These are phyloP conservation scores for Entoloma clypeatum DNA, from an alignment of 1,284 basidiomycete species.

Conservation along the genomic window DNA sequence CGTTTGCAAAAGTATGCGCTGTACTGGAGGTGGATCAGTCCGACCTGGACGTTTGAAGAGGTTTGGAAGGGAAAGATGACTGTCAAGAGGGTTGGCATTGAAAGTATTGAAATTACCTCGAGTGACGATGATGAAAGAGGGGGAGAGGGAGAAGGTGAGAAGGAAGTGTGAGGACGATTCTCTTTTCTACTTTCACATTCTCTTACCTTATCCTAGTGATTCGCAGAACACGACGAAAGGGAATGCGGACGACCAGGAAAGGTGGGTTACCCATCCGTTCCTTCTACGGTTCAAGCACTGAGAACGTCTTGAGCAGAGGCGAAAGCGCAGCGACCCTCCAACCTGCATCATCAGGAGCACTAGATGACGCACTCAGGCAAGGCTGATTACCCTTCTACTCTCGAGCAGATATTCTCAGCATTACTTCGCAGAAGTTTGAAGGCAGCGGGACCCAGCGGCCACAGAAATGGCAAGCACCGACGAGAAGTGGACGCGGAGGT, in stretches of 20 bases:
- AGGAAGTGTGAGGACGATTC: conserved; percentile 2
- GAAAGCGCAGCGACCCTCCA: too few species aligned
- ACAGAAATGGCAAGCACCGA: conserved; percentile 8
- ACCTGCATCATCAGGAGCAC: too few species aligned
- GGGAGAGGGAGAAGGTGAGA: neutral
- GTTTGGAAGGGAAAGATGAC: conserved; percentile 19
- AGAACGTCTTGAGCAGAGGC: too few species aligned
- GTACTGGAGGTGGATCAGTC: conserved; percentile 14
- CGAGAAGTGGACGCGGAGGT: conserved; percentile 5
- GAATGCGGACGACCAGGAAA: too few species aligned
- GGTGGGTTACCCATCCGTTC: too few species aligned
- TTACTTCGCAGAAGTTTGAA: neutral
- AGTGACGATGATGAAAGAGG: conserved; percentile 17
- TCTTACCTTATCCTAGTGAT: neutral
- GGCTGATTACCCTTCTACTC: neutral
- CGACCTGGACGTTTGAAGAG: conserved; percentile 19
- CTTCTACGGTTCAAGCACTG: too few species aligned
- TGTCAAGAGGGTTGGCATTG: conserved; percentile 4
- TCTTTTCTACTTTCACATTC: neutral
- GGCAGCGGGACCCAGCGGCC: neutral
- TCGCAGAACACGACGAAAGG: too few species aligned
- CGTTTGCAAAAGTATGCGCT: conserved; percentile 16
- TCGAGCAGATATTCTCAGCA: neutral
- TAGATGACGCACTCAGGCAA: too few species aligned
- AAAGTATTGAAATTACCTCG: conserved; percentile 13